These are phyloP conservation scores for Hypomontagnella submonticulosa DNA, from an alignment of 495 filamentous ascomycete species.

Conservation along the genomic window DNA sequence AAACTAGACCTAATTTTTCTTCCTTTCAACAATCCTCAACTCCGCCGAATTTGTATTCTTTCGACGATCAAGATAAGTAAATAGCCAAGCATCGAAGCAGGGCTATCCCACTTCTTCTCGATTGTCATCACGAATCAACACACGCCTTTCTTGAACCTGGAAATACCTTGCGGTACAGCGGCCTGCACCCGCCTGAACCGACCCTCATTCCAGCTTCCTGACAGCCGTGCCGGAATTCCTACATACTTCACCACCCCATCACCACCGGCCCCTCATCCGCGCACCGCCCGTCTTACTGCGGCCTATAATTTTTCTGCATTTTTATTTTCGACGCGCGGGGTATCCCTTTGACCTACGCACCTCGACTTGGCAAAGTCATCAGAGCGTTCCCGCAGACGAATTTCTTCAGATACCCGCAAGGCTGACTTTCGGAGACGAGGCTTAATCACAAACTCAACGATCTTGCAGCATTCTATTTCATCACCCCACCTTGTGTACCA, in stretches of 20 bases:
- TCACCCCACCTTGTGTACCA: slow-evolving; percentile 32
- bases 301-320: slow-evolving; percentile 7
- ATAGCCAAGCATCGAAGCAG: slow-evolving; percentile 6
- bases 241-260: slow-evolving; percentile 38
- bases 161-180: slow-evolving; percentile 43
- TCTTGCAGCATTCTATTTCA: slow-evolving; percentile 11
- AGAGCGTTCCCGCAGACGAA: slow-evolving; percentile 26
- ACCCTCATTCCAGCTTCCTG: slow-evolving; percentile 34
- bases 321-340: slow-evolving; percentile 8
- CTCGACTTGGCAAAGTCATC: slow-evolving; percentile 17
- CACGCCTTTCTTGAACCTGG: slow-evolving; percentile 29
- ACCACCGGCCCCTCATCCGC: slow-evolving; percentile 34
- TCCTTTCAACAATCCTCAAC: slow-evolving; percentile 30
- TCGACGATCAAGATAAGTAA: slow-evolving; percentile 25
- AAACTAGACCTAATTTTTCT: slow-evolving; percentile 27
- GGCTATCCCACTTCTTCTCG: slow-evolving; percentile 7
- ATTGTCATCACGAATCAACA: neutral
- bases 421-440: slow-evolving; percentile 46
- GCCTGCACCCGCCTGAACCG: slow-evolving; percentile 50
- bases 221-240: slow-evolving; percentile 34
- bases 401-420: slow-evolving; percentile 40
- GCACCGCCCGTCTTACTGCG: slow-evolving; percentile 21
- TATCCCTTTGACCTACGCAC: slow-evolving; percentile 4
- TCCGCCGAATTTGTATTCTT: slow-evolving; percentile 23
- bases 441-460: slow-evolving; percentile 28